Conservation (phyloP, 352 stramenopile genomes). For the Phytophthora crassamura region DNA sequence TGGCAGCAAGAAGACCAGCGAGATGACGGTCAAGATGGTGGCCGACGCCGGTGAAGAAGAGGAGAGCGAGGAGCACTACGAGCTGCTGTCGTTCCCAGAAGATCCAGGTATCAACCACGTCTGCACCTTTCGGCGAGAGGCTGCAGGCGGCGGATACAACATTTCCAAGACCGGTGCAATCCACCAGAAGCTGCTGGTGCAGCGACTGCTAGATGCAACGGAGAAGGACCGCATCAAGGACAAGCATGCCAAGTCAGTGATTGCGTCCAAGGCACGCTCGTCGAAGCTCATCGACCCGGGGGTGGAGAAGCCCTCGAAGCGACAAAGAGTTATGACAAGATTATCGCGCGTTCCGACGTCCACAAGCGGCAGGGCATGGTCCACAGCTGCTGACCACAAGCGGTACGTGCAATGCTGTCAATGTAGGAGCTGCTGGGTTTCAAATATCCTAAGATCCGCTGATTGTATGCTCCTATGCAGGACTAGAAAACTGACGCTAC, state of each 20-base stretch:
- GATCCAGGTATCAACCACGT: slow-evolving; percentile 74
- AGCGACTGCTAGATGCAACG: slow-evolving; percentile 73
- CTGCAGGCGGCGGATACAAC: slow-evolving; percentile 40
- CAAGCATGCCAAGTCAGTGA: slow-evolving; percentile 75
- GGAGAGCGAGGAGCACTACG: slow-evolving; percentile 54
- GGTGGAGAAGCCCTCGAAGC: slow-evolving; percentile 25
- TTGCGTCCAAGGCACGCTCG: slow-evolving; percentile 69
- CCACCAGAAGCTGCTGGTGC: slow-evolving; percentile 84
- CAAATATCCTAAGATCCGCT: not conserved
- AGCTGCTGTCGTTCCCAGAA: slow-evolving; percentile 80
- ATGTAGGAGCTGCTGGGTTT: not conserved
- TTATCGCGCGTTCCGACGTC: slow-evolving; percentile 13
- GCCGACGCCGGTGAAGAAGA: slow-evolving; percentile 12
- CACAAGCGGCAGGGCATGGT: slow-evolving; percentile 24
- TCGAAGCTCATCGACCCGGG: slow-evolving; percentile 66
- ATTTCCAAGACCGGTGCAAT: slow-evolving; percentile 69
- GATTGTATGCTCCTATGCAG: slow-evolving; percentile 9
- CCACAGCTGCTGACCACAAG: slow-evolving; percentile 24
- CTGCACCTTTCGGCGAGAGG: slow-evolving; percentile 56
- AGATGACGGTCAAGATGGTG: slow-evolving; percentile 51
- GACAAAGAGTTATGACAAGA: slow-evolving; percentile 24
- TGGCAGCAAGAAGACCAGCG: slow-evolving; percentile 53
- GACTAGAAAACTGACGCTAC: slow-evolving; percentile 31
- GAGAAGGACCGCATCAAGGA: slow-evolving; percentile 88
- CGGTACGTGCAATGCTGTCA: slow-evolving; percentile 21